These are phyloP conservation scores for Acmispon strigosus DNA, from an alignment of 306 rosid genomes.

Conservation along the genomic window DNA sequence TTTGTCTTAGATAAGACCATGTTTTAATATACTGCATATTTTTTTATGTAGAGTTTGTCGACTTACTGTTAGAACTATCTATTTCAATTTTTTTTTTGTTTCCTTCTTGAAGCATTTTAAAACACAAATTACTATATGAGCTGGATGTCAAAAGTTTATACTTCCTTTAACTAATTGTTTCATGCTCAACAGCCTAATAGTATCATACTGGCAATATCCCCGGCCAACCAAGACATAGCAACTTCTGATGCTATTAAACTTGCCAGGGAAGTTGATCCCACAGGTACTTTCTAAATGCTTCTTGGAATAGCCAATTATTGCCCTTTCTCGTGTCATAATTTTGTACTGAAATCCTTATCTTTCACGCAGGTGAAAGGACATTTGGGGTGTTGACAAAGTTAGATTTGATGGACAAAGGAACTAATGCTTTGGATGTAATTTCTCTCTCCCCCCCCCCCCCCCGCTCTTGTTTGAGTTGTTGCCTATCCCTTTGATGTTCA, in stretches of 20 bases:
- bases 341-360: slow-evolving; percentile 4
- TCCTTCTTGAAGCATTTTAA: background rate
- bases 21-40: background rate
- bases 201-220: slow-evolving; percentile 81
- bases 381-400: slow-evolving; percentile 93
- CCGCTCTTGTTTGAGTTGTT: background rate
- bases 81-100: too few relatives aligned
- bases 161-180: background rate
- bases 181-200: slow-evolving; percentile 62
- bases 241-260: slow-evolving; percentile 95
- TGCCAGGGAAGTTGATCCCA: slow-evolving; percentile 80
- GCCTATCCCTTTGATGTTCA: slow-evolving; percentile 3
- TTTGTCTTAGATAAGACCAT: background rate
- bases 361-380: slow-evolving; percentile 68
- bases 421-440: slow-evolving; percentile 78
- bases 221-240: slow-evolving; percentile 93
- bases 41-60: background rate
- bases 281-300: slow-evolving; percentile 35
- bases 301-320: background rate
- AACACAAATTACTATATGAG: background rate
- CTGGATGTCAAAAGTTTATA: background rate
- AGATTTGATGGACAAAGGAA: slow-evolving; percentile 98
- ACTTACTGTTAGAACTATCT: background rate
- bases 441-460: slow-evolving; percentile 5
- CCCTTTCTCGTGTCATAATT: background rate